phyloP scores from a whole-genome alignment of 1,284 basidiomycete genomes.

The Ustilago crameri region DNA sequence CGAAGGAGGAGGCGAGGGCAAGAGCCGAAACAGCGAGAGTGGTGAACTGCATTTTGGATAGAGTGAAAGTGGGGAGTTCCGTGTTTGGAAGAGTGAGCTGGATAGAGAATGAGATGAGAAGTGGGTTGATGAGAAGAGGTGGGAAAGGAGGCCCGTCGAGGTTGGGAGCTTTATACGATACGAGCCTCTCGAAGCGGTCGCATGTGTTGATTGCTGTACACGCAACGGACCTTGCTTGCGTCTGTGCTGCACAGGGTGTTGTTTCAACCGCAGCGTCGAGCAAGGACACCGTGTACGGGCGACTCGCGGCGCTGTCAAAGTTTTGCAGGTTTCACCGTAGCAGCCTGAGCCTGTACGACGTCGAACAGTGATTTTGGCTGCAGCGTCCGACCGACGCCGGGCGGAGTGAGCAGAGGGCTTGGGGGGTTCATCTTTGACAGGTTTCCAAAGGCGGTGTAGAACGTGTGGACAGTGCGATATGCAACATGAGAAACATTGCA shows the following conservation, averaged over 20 bases:
- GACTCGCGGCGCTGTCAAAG: no score
- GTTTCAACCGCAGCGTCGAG: not conserved
- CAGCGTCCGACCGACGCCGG: not conserved
- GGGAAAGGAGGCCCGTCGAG: not conserved
- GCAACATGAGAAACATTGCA: no score
- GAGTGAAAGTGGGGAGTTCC: conserved; percentile 1
- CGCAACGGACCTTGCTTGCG: not conserved
- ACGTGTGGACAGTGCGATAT: no score
- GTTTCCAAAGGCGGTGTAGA: no score
- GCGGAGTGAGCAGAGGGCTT: no score
- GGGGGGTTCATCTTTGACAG: no score
- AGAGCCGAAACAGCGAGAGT: conserved; percentile 44
- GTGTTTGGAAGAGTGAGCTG: no score
- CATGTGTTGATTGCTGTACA: no score
- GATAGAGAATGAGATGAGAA: conserved; percentile 5
- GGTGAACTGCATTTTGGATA: conserved; percentile 48
- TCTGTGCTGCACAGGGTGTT: not conserved
- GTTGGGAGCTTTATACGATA: conserved; percentile 28
- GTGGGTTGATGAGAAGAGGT: conserved; percentile 5
- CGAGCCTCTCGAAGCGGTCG: no score
- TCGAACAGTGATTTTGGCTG: not conserved
- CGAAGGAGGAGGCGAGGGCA: conserved; percentile 28
- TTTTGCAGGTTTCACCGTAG: no score
- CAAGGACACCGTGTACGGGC: no score
- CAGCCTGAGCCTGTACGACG: not conserved